Conservation (phyloP, 192 early-diverging fungal genomes). For the Coemansia erecta region DNA sequence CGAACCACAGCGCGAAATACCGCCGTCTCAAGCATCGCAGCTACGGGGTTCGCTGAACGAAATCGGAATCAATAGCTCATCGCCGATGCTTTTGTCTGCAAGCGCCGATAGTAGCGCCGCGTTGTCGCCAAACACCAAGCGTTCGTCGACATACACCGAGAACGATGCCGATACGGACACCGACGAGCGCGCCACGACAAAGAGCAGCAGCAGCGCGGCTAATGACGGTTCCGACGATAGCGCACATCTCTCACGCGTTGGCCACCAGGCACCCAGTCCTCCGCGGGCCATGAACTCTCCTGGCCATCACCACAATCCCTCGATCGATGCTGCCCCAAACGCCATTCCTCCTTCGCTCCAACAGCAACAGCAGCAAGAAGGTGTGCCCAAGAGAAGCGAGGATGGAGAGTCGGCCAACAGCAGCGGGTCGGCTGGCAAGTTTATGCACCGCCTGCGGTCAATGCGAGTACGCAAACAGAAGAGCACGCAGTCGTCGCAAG, state of each 20-base stretch:
- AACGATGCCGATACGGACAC: slow-evolving; percentile 6
- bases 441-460: slow-evolving; percentile 39
- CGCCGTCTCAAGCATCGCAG: slow-evolving; percentile 1
- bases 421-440: slow-evolving; percentile 41
- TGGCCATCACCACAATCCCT: slow-evolving; percentile 34
- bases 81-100: background rate
- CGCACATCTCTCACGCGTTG: background rate
- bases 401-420: slow-evolving; percentile 34
- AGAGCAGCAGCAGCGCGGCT: background rate
- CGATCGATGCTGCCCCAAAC: slow-evolving; percentile 28
- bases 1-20: background rate
- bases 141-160: background rate
- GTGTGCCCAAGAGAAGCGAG: slow-evolving; percentile 17
- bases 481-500: slow-evolving; percentile 16
- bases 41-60: background rate
- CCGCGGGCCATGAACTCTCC: slow-evolving; percentile 2
- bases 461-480: slow-evolving; percentile 52
- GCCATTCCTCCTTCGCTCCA: slow-evolving; percentile 6
- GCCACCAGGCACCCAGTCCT: background rate
- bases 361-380: slow-evolving; percentile 19
- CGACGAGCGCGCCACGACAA: background rate
- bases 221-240: background rate
- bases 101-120: background rate
- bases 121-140: slow-evolving; percentile 5
- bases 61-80: background rate